phyloP scores from a whole-genome alignment of 2,329 filamentous ascomycete species.

The Aspergillus glaucus region DNA sequence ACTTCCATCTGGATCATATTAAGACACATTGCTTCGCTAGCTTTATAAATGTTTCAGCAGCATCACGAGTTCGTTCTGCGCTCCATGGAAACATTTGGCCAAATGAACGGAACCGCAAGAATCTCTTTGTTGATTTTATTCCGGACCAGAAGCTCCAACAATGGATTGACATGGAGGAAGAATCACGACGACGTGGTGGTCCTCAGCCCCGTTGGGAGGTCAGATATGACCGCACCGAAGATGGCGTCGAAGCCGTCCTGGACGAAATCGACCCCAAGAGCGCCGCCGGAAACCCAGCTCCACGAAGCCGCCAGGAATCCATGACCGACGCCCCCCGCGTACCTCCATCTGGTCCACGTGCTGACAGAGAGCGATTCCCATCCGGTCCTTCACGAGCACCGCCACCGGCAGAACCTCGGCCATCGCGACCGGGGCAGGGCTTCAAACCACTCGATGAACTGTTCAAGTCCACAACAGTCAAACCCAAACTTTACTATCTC shows the following conservation, averaged over 20 bases:
- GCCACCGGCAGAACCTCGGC: constrained; percentile 9
- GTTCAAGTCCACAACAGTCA: constrained; percentile 54
- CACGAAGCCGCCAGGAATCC: constrained; percentile 7
- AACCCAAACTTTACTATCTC: constrained; percentile 60
- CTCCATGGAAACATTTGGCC: constrained; percentile 82
- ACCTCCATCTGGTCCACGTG: constrained; percentile 24
- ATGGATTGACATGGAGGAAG: constrained; percentile 68
- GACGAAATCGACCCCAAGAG: constrained; percentile 39
- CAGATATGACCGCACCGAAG: constrained; percentile 55
- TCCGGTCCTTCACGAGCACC: constrained; percentile 17
- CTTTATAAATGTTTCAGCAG: constrained; percentile 63
- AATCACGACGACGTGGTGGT: constrained; percentile 37
- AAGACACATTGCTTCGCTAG: constrained; percentile 80
- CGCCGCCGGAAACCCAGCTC: constrained; percentile 11
- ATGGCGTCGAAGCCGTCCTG: constrained; percentile 54
- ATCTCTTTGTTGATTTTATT: constrained; percentile 83
- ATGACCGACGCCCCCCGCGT: constrained; percentile 20
- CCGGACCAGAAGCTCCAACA: constrained; percentile 64
- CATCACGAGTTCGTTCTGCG: constrained; percentile 66
- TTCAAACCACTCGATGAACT: constrained; percentile 55
- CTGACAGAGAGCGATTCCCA: constrained; percentile 16
- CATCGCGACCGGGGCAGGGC: constrained; percentile 28
- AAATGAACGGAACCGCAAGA: constrained; percentile 74
- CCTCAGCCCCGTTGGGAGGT: constrained; percentile 62
- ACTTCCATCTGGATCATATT: constrained; percentile 76